These are phyloP conservation scores for Podospora australis DNA, from an alignment of 495 filamentous ascomycete genomes.

Conservation along the genomic window DNA sequence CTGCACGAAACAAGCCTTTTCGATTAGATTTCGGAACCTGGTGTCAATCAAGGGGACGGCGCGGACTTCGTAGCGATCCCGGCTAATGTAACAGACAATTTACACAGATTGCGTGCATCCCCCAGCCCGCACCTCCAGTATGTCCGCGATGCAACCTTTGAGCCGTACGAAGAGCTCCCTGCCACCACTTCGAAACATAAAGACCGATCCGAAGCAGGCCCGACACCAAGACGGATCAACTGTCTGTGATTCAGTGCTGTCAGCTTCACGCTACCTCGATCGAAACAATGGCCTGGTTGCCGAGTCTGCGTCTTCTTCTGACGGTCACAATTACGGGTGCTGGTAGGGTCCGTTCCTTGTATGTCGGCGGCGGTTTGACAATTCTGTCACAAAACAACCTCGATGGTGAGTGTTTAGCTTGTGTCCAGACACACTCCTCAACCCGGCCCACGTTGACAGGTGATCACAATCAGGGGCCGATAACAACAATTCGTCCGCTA, in stretches of 20 bases:
- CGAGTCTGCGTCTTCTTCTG: no score
- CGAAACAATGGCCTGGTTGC: no score
- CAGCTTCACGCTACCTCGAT: no score
- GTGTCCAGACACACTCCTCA: not conserved
- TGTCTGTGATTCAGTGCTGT: no score
- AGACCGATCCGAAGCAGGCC: no score
- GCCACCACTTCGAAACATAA: not conserved
- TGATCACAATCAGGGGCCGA: conserved; percentile 15
- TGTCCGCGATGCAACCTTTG: not conserved
- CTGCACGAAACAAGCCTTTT: no score
- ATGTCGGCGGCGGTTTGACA: conserved; percentile 23
- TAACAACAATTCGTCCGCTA: conserved; percentile 21
- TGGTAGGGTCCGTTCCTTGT: conserved; percentile 6
- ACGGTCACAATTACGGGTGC: not conserved
- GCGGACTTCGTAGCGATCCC: not conserved
- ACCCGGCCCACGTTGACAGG: not conserved
- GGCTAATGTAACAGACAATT: conserved; percentile 1
- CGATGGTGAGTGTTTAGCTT: conserved; percentile 13
- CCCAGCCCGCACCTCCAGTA: not conserved
- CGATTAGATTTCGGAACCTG: no score
- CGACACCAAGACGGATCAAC: no score
- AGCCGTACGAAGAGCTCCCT: no score
- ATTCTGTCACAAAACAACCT: conserved; percentile 25
- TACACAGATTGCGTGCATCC: not conserved
- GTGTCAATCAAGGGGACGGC: no score